A percentile compares a stretch with the other conserved stretches of the same genome.
Evolutionary conservation across 2,329 filamentous ascomycete genomes (phyloP).

Genomic region (Coniella vitis): DNA sequence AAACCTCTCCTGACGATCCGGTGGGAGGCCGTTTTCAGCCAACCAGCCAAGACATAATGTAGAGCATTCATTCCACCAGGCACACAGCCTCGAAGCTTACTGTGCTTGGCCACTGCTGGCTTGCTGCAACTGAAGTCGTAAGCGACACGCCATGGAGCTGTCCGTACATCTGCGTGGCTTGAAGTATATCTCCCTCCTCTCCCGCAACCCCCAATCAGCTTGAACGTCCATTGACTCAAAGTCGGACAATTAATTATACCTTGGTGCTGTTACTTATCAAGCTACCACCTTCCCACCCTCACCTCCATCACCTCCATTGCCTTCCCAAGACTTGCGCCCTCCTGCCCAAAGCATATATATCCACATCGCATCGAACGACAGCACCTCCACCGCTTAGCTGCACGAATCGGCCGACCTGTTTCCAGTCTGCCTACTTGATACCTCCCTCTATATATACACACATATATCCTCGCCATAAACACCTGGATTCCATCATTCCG

Average conservation of each 20-base stretch:
- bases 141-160: too few relatives aligned
- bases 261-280: background rate
- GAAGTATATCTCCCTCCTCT: background rate
- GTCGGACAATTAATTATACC: background rate
- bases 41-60: background rate
- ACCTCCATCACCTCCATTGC: background rate
- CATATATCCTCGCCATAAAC: background rate
- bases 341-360: background rate
- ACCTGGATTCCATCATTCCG: background rate
- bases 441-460: constrained; percentile 2
- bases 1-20: constrained; percentile 5
- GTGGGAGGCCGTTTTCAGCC: background rate
- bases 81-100: too few relatives aligned
- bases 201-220: background rate
- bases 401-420: too few relatives aligned
- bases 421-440: too few relatives aligned
- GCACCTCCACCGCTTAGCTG: background rate
- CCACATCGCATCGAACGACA: constrained; percentile 4
- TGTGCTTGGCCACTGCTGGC: too few relatives aligned
- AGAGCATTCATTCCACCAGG: too few relatives aligned
- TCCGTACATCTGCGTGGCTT: too few relatives aligned
- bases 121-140: too few relatives aligned
- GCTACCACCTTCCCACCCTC: constrained; percentile 2
- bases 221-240: background rate
- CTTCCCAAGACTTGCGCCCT: background rate